Evolutionary conservation across 208 protist species (phyloP).

Genomic region (Leishmania braziliensis): DNA sequence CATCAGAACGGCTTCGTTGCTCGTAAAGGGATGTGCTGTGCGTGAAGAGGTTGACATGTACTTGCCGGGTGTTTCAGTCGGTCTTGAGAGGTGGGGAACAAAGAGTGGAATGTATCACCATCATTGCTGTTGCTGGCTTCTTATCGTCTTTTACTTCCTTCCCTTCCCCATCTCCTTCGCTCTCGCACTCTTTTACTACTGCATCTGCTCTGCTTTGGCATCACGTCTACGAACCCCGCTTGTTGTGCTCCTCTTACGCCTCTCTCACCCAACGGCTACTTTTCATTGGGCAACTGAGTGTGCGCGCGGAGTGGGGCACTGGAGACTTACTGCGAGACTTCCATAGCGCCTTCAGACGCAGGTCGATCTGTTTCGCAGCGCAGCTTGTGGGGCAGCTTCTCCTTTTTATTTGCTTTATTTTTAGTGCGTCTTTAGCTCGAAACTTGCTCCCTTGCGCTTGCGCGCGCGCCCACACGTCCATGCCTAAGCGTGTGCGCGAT

Average conservation of each 20-base stretch:
- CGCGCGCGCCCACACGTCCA: background rate
- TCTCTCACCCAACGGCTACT: background rate
- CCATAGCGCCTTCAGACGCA: background rate
- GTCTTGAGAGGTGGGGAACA: background rate
- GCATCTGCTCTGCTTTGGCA: background rate
- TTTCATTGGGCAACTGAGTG: too few species aligned
- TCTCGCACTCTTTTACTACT: background rate
- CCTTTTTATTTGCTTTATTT: background rate
- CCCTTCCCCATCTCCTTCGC: background rate
- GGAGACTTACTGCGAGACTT: background rate
- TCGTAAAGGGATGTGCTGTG: background rate
- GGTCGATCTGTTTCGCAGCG: background rate
- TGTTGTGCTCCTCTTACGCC: background rate
- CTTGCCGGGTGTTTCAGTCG: background rate
- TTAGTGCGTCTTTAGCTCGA: background rate
- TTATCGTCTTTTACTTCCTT: background rate
- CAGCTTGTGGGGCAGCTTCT: background rate
- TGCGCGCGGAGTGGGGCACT: background rate
- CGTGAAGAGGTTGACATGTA: background rate
- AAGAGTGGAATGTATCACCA: background rate
- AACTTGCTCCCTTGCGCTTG: background rate
- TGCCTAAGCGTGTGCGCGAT: conserved; percentile 26
- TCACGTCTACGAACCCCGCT: background rate
- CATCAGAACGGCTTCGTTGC: background rate
- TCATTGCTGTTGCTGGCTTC: background rate